Percentiles rank a stretch among this genome's conserved stretches.
These are phyloP conservation scores for Aspergillus clavatus DNA, from an alignment of 2,329 filamentous ascomycete genomes.

Conservation along the genomic window DNA sequence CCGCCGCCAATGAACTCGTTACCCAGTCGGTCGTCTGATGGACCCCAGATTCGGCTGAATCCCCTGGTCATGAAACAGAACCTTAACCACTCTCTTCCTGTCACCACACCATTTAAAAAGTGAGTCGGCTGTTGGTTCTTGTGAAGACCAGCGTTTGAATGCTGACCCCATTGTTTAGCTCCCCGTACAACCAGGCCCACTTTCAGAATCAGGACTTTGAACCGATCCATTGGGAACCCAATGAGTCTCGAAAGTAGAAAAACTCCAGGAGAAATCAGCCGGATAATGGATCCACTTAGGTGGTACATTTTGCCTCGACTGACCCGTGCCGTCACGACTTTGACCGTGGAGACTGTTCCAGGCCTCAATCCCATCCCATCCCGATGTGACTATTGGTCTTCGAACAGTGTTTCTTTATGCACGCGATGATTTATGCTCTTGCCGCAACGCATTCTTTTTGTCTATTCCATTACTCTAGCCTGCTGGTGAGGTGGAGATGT, in stretches of 20 bases:
- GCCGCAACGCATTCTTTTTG: not conserved
- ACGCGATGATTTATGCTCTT: not conserved
- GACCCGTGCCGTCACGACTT: too few relatives aligned
- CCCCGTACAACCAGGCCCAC: slow-evolving; percentile 43
- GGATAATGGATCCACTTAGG: too few relatives aligned
- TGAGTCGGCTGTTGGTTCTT: slow-evolving; percentile 17
- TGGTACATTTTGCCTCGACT: too few relatives aligned
- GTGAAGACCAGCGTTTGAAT: not conserved
- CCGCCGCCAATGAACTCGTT: slow-evolving; percentile 32
- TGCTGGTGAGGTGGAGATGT: not conserved
- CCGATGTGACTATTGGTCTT: too few relatives aligned
- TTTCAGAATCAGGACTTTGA: slow-evolving; percentile 45
- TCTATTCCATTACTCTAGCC: not conserved
- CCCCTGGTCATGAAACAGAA: slow-evolving; percentile 39
- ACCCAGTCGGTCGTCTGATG: slow-evolving; percentile 32
- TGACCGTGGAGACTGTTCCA: too few relatives aligned
- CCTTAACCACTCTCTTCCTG: slow-evolving; percentile 36
- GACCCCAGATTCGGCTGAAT: slow-evolving; percentile 40
- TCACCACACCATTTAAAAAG: slow-evolving; percentile 42
- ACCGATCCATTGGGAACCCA: slow-evolving; percentile 43
- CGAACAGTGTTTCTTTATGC: too few relatives aligned
- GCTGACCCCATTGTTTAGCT: slow-evolving; percentile 26
- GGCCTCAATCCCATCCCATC: too few relatives aligned
- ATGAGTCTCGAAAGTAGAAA: slow-evolving; percentile 30
- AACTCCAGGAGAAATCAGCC: too few relatives aligned